Conservation (phyloP, 2,329 filamentous ascomycete species). For the Mariannaea elegans region DNA sequence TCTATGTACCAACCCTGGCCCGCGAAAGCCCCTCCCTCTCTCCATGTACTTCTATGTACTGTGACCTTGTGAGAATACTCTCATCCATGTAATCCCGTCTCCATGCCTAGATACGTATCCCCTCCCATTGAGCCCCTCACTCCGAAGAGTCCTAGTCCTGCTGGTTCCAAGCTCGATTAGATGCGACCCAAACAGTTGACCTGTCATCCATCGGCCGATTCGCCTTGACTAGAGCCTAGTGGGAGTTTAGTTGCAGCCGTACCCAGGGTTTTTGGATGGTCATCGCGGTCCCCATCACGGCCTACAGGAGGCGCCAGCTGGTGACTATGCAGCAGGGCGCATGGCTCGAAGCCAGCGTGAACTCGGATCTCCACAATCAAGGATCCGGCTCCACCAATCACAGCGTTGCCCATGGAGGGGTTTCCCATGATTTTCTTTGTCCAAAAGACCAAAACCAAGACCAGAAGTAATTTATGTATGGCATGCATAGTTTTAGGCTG, state of each 20-base stretch:
- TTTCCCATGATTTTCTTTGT: constrained; percentile 17
- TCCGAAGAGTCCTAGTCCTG: not conserved
- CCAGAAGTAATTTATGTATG: constrained; percentile 9
- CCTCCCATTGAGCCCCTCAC: constrained; percentile 6
- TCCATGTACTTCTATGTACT: not conserved
- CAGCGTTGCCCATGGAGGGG: constrained; percentile 9
- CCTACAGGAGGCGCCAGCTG: constrained; percentile 2
- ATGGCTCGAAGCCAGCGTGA: constrained; percentile 19
- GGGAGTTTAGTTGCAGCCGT: constrained; percentile 28
- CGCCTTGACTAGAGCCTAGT: constrained; percentile 30
- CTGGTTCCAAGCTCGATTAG: not conserved
- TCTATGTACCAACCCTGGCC: not conserved
- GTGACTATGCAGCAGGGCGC: constrained; percentile 17
- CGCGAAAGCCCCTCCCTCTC: not conserved
- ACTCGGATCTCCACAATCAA: constrained; percentile 11
- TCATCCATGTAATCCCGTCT: too few relatives aligned
- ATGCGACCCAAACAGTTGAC: constrained; percentile 21
- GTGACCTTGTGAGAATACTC: too few relatives aligned
- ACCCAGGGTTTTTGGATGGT: constrained; percentile 17
- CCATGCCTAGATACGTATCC: not conserved
- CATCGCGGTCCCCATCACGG: constrained; percentile 7
- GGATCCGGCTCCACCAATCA: constrained; percentile 15
- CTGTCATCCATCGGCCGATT: constrained; percentile 30
- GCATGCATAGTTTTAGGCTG: constrained; percentile 24
- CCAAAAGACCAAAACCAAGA: constrained; percentile 9